Evolutionary conservation across 179 eudicot genomes (phyloP), one percentile per base, ranked within the genome.

Genomic region (Vitellaria paradoxa): DNA sequence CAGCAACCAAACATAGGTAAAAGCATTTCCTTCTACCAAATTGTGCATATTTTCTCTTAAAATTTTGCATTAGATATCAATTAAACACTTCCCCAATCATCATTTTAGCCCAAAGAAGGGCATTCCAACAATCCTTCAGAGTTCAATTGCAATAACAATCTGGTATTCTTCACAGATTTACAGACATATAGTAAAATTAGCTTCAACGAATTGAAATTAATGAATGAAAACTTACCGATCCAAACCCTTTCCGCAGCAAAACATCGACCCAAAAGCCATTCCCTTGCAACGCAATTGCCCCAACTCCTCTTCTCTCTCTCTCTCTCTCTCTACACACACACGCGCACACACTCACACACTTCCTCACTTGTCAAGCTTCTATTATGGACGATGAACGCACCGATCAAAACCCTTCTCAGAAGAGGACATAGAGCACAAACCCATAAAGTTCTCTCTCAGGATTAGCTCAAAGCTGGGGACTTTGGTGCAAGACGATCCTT

Each of bases 231-330:
- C 83, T 15, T 86, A 91, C 96, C 92, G 84, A 84, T 90, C 85
- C 23, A 82, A 86, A 73, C 86, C 86, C 81, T 81, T 87, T 49
- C 81, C 82, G 75, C 93, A 91, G 70, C 96, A 90, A 65, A 91
- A 60, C 21, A 86, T 68, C 59, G 91, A 79, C n/a, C 76, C 42
- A 42, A 90, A 85, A 23, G 62, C 87, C 97, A 90, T 89, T 9
- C 17, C 24, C 70, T 30, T 20, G 17, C 15, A 67, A 40, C 47
- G 12, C 47, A 3, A 20, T 10, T 10, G 18, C n/a, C 6, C 63
- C 17, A 49, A 0, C 17, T 9, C 15, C 8, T 3, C 23, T 10
- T 26, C 21, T 53, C 18, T 14, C 65, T 21, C n/a, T 15, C n/a
- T n/a, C n/a, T n/a, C n/a, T n/a, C n/a, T n/a, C n/a, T n/a, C n/a